Percentiles rank a stretch among this genome's conserved stretches.
These are phyloP conservation scores for Neurospora tetraspora DNA, from an alignment of 495 filamentous ascomycete species.

Conservation along the genomic window DNA sequence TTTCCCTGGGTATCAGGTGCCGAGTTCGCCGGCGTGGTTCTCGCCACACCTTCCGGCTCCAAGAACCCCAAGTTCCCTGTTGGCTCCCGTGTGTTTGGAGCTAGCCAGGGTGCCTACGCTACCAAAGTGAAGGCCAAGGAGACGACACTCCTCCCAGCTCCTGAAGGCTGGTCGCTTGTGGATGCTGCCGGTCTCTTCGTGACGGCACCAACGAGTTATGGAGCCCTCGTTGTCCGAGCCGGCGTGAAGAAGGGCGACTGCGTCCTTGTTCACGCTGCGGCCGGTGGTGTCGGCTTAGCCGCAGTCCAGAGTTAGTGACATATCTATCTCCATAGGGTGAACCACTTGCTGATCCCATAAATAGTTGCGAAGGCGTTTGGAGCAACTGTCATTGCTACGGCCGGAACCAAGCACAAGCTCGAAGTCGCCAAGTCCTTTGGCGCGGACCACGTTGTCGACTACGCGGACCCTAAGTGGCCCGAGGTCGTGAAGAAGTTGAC, in stretches of 20 bases:
- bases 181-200: conserved; percentile 86
- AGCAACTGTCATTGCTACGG: conserved; percentile 83
- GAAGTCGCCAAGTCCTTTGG: conserved; percentile 69
- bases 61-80: conserved; percentile 46
- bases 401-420: conserved; percentile 66
- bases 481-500: conserved; percentile 67
- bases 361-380: conserved; percentile 77
- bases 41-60: conserved; percentile 47
- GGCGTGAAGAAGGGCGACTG: conserved; percentile 68
- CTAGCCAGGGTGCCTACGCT: conserved; percentile 77
- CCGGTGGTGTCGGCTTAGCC: conserved; percentile 83
- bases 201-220: conserved; percentile 85
- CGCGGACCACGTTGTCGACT: conserved; percentile 76
- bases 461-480: conserved; percentile 61
- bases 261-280: conserved; percentile 87
- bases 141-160: conserved; percentile 58
- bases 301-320: conserved; percentile 58
- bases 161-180: conserved; percentile 68
- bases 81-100: conserved; percentile 80
- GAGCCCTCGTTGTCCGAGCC: conserved; percentile 68
- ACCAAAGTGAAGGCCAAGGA: conserved; percentile 62
- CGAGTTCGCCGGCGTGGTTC: conserved; percentile 76
- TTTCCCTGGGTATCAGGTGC: conserved; percentile 82
- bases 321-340: background rate
- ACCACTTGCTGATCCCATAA: background rate